Evolutionary conservation across 208 protist species (phyloP), one percentile per base, ranked within the genome.

Genomic region (Leishmania tarentolae): DNA sequence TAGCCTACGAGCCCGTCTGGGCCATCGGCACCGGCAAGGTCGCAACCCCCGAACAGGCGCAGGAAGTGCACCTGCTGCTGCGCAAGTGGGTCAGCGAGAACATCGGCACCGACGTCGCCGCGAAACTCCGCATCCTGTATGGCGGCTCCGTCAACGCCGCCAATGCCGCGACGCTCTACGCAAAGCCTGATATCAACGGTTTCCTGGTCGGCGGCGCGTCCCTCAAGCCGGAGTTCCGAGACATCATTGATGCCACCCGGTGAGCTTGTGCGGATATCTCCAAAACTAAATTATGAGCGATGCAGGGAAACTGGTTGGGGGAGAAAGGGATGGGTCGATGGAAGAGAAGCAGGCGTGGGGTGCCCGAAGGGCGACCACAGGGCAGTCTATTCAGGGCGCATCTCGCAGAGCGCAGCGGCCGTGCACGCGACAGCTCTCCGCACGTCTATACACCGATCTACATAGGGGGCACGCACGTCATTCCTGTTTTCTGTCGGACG

Each of bases 1-100:
- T 99, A 76, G 99, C 99, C n/a, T 99, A 99, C 88, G 99, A 99
- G 92, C 99, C 99, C 47, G 99, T 99, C 19, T 99, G 98, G 98
- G 99, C 99, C 68, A 99, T 99, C 85, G 99, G 99, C 68, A 99
- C 99, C 78, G 99, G 99, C 75, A 95, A 98, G 74, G 97, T 97
- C 66, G 99, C 99, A 52, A 96, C 98, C 6, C 98, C 99, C 17
- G 88, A 98, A 80, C 97, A 99, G 91, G 99, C 98, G 76, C 94
- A 99, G 91, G 94, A 98, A 79, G 94, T 97, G 50, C 98, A 99
- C 89, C 84, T 73, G 3, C 77, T 91, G 42, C 91, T 99, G 71
- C 91, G 99, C 80, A 66, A 83, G 52, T 99, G 95, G 95, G 79
- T 99, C 46, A 71, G 63, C 42, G 77, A 88, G 24, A 97, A 98